Evolutionary conservation across 2,329 filamentous ascomycete species (phyloP), one percentile per base, ranked within the genome.

Genomic region (Penicillium fuscoglaucum): DNA sequence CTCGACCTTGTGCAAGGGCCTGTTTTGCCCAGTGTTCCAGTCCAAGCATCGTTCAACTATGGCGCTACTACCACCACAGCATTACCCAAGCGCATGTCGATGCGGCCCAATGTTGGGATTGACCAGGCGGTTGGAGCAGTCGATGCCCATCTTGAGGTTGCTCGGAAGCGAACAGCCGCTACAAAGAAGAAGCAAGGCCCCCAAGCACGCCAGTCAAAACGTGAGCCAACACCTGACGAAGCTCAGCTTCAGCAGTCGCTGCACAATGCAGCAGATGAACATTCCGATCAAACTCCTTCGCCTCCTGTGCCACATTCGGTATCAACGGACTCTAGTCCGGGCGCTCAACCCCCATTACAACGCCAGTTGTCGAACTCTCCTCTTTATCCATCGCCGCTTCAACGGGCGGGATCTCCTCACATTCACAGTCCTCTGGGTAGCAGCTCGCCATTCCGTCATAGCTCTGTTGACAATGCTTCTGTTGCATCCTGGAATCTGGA

Each of bases 11-110:
- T 21, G 24, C 28, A 62, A 49, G 49, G 28, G 6, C 68, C 70
- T 43, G 61, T 57, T 52, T 63, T 78, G 35, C 76, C 76, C 7
- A 68, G 71, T 50, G 65, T 78, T 48, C 73, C 75, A 41, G 72
- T 72, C 26, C 72, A 74, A 53, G 71, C 73, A 46, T 77, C 76
- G 1, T 78, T 73, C 56, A 73, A 73, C 15, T 78, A 78, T 68
- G 76, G 76, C 29, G 72, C 74, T 8, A 70, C 68, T 21, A 68
- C 70, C 24, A 71, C 72, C 13, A 69, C 74, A 17, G 64, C 69
- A 26, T 63, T 78, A 21, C 75, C 76, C 10, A 68, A 69, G 46
- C 69, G 70, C 61, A 65, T 77, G 28, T 59, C 67, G n/a, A 61
- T 69, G 4, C 64, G 71, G 37, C 67, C 70, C 15, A 63, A 64